Base-by-base conservation (phyloP, 83 land plant species). In the Thuja plicata region DNA sequence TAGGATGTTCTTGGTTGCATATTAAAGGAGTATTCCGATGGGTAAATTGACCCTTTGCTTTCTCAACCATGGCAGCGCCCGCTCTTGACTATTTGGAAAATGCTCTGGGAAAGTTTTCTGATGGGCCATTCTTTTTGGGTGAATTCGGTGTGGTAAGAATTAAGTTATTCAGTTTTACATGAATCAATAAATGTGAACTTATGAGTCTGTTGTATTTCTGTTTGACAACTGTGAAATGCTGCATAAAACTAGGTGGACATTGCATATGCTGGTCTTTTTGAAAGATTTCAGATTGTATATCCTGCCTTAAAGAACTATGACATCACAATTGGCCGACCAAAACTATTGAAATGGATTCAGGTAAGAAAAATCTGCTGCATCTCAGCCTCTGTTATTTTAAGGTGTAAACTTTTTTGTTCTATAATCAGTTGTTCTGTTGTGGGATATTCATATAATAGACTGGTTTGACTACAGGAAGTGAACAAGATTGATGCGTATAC, bases 81-180 rank as follows among this genome's bases (percentile, higher is more conserved):
- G 90, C 92, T 11, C 89, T 94, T 86, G 94, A 96, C 89, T 60
- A 91, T 48, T 62, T 96, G 88, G 98, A 96, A 62, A 86, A 35
- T 24, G 95, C 95, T 83, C 93, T 95, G 81, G 92, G 93, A 43
- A 95, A 92, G 50, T 96, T 88, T 82, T 87, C 87, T 60, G 96
- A 96, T 86, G 98, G 96, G n/a, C 94, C 98, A 0, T 96, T 94
- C 87, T 92, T 95, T 71, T 91, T 96, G 54, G 96, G 98, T 17
- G 89, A 92, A 80, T 93, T 96, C 54, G 93, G 94, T 87, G 89
- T 92, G 92, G 96, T 94, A 89, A 85, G 90, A 12, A 17, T 15
- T 48, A 34, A 24, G 3, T 50, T 52, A 52, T 84, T 2, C 43
- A n/a, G 38, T 54, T 54, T 54, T 54, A 16, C 57, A 54, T 54